Percentiles rank a stretch among this genome's conserved stretches.
These are phyloP conservation scores for Malus hybrid DNA, from an alignment of 331 rosid genomes.

Conservation along the genomic window DNA sequence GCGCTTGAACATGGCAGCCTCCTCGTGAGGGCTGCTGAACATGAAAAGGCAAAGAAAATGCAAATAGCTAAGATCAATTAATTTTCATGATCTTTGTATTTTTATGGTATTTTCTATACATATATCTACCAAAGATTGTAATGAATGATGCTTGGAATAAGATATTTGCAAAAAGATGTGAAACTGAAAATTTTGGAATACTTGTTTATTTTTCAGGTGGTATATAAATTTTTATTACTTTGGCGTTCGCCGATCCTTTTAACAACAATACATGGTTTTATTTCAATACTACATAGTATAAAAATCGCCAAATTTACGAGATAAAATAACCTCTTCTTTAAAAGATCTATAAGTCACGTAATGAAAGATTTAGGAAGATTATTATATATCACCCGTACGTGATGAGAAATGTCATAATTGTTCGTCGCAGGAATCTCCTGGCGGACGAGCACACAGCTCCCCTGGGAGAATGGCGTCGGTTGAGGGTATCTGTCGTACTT, in stretches of 20 bases:
- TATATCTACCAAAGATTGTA: background rate
- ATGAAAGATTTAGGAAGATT: too few species aligned
- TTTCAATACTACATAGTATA: background rate
- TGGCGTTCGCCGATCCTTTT: too few species aligned
- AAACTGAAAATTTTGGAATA: background rate
- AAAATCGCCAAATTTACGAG: too few species aligned
- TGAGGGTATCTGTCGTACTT: too few species aligned
- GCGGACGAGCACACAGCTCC: too few species aligned
- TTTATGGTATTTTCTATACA: background rate
- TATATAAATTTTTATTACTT: background rate
- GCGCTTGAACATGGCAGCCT: conserved; percentile 26
- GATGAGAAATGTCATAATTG: too few species aligned
- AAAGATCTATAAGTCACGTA: too few species aligned
- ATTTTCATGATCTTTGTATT: background rate
- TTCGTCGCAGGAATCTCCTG: too few species aligned
- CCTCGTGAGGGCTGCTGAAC: conserved; percentile 25
- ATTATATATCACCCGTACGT: too few species aligned
- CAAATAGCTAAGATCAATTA: background rate
- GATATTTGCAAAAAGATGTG: background rate
- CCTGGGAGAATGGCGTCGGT: too few species aligned
- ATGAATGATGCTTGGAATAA: background rate
- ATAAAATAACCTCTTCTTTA: too few species aligned
- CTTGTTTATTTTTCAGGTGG: background rate
- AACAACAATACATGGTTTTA: background rate
- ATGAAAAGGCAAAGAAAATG: background rate